phyloP scores from a whole-genome alignment of 305 asterid species.

The Fraxinus sp. region DNA sequence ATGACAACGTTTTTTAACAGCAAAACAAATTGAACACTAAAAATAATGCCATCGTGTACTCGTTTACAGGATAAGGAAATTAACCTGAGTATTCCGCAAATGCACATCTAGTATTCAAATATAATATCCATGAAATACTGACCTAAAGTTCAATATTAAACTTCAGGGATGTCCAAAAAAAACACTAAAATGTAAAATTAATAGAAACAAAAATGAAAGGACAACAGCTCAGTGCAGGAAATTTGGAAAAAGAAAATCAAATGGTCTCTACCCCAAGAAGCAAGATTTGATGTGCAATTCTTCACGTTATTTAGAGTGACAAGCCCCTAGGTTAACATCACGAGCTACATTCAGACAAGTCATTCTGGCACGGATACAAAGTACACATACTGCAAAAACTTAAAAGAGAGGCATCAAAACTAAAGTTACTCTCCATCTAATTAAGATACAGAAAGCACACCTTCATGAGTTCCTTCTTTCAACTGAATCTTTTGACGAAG shows the following conservation, averaged over 20 bases:
- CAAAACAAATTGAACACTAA: not conserved
- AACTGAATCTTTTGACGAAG: slow-evolving; percentile 64
- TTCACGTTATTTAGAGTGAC: not conserved
- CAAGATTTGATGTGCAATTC: not conserved
- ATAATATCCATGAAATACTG: not conserved
- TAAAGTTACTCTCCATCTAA: slow-evolving; percentile 15
- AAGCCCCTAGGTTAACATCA: slow-evolving; percentile 15
- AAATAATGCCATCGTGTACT: not conserved
- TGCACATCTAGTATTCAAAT: not conserved
- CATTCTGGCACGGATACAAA: slow-evolving; percentile 1
- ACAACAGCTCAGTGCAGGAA: not conserved
- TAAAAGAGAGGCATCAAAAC: not conserved
- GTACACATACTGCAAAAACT: not conserved
- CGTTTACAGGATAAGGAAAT: not conserved
- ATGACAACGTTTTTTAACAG: slow-evolving; percentile 12
- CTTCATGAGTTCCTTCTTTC: slow-evolving; percentile 76
- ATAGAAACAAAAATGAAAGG: not conserved
- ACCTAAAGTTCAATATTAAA: not conserved
- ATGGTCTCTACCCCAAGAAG: not conserved
- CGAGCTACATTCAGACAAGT: slow-evolving; percentile 14
- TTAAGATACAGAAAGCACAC: slow-evolving; percentile 34
- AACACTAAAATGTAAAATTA: not conserved
- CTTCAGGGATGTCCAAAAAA: not conserved
- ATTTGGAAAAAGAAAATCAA: slow-evolving; percentile 19
- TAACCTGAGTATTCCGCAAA: not conserved